These are phyloP conservation scores for Salix udensis DNA, from an alignment of 345 rosid genomes.

Conservation along the genomic window DNA sequence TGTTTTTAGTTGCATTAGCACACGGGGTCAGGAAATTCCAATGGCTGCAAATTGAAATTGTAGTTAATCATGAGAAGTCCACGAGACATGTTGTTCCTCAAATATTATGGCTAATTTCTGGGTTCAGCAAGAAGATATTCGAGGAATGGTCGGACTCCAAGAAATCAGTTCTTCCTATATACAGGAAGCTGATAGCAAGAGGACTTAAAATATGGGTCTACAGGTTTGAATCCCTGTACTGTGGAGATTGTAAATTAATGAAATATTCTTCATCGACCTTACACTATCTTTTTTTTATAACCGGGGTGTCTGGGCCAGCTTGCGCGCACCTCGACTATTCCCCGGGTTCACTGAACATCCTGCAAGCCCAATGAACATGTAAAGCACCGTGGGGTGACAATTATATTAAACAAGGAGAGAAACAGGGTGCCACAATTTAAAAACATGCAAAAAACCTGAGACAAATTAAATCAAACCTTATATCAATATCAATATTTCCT, in stretches of 20 bases:
- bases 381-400: too few relatives aligned
- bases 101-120: background rate
- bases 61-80: background rate
- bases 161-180: slow-evolving; percentile 74
- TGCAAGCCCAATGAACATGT: too few relatives aligned
- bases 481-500: background rate
- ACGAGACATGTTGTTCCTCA: too few relatives aligned
- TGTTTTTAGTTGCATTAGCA: background rate
- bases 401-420: too few relatives aligned
- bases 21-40: background rate
- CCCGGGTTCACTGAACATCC: too few relatives aligned
- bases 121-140: slow-evolving; percentile 49
- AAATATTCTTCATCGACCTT: too few relatives aligned
- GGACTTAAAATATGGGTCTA: slow-evolving; percentile 86
- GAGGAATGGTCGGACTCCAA: slow-evolving; percentile 48
- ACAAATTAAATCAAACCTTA: background rate
- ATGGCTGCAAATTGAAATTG: background rate
- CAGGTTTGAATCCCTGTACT: slow-evolving; percentile 43
- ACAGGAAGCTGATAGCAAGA: slow-evolving; percentile 69
- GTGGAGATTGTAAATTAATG: background rate
- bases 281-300: too few relatives aligned
- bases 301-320: too few relatives aligned
- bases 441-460: background rate
- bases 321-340: too few relatives aligned
- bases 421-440: too few relatives aligned